Base-by-base conservation (phyloP, 2,329 filamentous ascomycete genomes). In the Diaporthe ampelina region DNA sequence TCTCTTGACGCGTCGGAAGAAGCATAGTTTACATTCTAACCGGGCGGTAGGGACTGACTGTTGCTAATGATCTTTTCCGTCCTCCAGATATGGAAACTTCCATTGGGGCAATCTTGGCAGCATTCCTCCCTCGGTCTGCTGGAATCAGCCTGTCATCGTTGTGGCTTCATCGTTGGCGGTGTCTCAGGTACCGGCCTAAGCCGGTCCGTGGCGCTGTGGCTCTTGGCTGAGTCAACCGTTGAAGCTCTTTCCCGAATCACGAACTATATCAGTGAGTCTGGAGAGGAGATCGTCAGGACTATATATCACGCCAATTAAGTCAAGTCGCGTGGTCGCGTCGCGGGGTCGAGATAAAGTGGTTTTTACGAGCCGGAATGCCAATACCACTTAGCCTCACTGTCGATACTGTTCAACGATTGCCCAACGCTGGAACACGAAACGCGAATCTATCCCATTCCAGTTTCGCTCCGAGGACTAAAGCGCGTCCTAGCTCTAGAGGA, bases 1-100 rank as follows among this genome's bases (percentile, higher is more conserved):
- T 63, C 21, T 72, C 57, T 63, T 72, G 40, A 54, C 57, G 70
- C 48, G 70, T 72, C 29, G 21, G n/a, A 32, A 56, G 35, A 45
- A 54, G 70, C 21, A 72, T 43, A 45, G 29, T 19, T 32, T 63
- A 63, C 70, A 72, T 72, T 63, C 70, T 72, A 56, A 72, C 48
- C 17, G 54, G 69, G 15, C 10, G 24, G 32, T 56, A 63, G 70
- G 24, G 57, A 54, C 43, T 58, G 43, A 26, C 17, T 50, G 29
- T 43, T n/a, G 70, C 35, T 43, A 35, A 45, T 48, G 45, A 72
- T 43, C 32, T 45, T 50, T 72, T 70, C 45, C 70, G 32, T 72
- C 35, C 32, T 72, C 32, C 32, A 45, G 70, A 54, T 45, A 72
- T 72, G 57, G 43, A 29, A 26, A 19, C 6, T 43, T 3, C 10